phyloP scores from a whole-genome alignment of 306 rosid species.

The Pterocarpus macrocarpus region DNA sequence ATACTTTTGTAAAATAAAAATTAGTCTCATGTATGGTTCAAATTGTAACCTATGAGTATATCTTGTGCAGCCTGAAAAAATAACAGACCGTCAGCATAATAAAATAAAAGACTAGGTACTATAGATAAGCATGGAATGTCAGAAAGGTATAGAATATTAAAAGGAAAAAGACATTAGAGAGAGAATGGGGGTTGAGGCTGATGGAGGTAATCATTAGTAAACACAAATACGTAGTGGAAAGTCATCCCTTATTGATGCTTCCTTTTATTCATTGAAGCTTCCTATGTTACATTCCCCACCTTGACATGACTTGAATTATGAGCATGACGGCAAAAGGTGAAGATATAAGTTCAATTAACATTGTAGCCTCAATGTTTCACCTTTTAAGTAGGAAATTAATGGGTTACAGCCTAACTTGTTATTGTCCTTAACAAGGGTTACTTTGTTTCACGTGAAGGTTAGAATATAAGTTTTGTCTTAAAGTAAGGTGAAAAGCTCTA shows the following conservation, averaged over 20 bases:
- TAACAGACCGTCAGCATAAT: not conserved
- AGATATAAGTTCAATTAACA: conserved; percentile 8
- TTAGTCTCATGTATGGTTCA: too few relatives aligned
- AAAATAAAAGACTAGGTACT: not conserved
- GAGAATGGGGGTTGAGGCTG: conserved; percentile 2
- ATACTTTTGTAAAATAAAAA: too few relatives aligned
- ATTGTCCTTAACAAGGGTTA: conserved; percentile 12
- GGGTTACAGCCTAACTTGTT: conserved; percentile 32
- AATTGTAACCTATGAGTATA: too few relatives aligned
- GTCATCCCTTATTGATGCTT: conserved; percentile 35
- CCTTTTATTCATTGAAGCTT: conserved; percentile 48
- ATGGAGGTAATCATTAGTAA: conserved; percentile 61
- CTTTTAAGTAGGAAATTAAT: not conserved
- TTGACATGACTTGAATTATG: not conserved
- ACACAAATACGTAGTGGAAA: conserved; percentile 34
- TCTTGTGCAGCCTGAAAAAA: not conserved
- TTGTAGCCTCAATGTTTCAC: conserved; percentile 8
- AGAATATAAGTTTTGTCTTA: not conserved
- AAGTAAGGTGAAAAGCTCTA: conserved; percentile 35
- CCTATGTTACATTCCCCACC: conserved; percentile 37
- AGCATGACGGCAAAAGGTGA: conserved; percentile 20
- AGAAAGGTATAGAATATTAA: conserved; percentile 43
- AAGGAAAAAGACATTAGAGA: conserved; percentile 38
- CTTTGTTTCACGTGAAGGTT: conserved; percentile 54
- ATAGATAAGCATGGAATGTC: conserved; percentile 38